phyloP scores from a whole-genome alignment of 2,329 filamentous ascomycete species.

The Talaromyces marneffei region DNA sequence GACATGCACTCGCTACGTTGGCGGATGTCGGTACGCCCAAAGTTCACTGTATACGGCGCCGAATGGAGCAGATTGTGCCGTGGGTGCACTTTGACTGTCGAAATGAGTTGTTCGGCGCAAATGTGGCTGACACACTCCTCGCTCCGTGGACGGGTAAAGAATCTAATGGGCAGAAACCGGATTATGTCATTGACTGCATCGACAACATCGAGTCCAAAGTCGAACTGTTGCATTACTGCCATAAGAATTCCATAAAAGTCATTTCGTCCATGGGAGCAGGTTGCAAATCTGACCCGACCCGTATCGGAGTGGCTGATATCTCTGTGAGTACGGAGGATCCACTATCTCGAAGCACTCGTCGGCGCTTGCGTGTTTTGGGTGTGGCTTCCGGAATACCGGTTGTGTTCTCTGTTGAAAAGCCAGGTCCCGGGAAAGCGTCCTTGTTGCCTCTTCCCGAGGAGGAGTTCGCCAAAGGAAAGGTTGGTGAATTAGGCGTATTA shows the following conservation, averaged over 20 bases:
- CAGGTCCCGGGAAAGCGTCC: constrained; percentile 83
- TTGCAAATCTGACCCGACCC: constrained; percentile 80
- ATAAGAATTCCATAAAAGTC: constrained; percentile 68
- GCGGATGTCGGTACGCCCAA: constrained; percentile 92
- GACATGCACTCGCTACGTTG: constrained; percentile 91
- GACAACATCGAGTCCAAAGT: constrained; percentile 99
- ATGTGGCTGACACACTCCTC: constrained; percentile 61
- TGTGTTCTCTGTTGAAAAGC: constrained; percentile 87
- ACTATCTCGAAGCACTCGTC: constrained; percentile 75
- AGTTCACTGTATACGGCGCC: constrained; percentile 72
- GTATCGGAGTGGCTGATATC: constrained; percentile 87
- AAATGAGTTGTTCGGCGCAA: constrained; percentile 73
- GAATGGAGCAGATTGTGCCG: constrained; percentile 79
- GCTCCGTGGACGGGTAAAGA: constrained; percentile 53
- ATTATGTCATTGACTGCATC: constrained; percentile 94
- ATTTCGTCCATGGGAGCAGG: constrained; percentile 96
- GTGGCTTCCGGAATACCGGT: constrained; percentile 81
- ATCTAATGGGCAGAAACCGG: constrained; percentile 51
- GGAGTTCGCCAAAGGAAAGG: constrained; percentile 77
- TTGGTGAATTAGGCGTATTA: constrained; percentile 80
- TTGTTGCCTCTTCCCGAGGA: constrained; percentile 81
- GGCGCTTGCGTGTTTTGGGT: constrained; percentile 68
- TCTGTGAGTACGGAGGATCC: constrained; percentile 81
- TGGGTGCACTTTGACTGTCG: constrained; percentile 87
- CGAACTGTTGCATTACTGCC: constrained; percentile 78